phyloP scores from a whole-genome alignment of 352 stramenopile species.

The Phytophthora pinifolia region DNA sequence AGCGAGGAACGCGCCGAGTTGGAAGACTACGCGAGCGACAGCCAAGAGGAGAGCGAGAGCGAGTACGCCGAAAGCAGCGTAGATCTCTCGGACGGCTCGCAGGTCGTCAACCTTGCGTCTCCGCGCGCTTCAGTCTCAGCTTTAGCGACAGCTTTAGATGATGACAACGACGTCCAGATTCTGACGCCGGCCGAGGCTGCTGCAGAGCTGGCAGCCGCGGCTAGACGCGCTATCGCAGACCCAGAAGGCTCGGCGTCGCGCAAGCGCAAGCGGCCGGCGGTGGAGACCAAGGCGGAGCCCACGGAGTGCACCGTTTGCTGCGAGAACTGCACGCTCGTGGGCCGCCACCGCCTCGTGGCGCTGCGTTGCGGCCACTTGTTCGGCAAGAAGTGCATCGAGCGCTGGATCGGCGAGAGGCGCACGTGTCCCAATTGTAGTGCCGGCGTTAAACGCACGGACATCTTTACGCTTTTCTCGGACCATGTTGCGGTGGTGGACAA shows the following conservation, averaged over 20 bases:
- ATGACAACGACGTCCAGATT: slow-evolving; percentile 41
- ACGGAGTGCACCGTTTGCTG: slow-evolving; percentile 81
- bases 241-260: slow-evolving; percentile 4
- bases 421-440: slow-evolving; percentile 74
- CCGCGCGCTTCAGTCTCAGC: slow-evolving; percentile 3
- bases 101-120: slow-evolving; percentile 17
- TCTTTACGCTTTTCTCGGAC: slow-evolving; percentile 65
- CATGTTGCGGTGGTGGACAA: slow-evolving; percentile 80
- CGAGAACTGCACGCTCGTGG: slow-evolving; percentile 58
- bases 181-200: slow-evolving; percentile 26
- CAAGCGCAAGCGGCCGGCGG: slow-evolving; percentile 31
- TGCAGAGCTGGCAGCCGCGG: slow-evolving; percentile 19
- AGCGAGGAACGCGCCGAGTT: background rate
- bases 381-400: slow-evolving; percentile 73
- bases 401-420: slow-evolving; percentile 59
- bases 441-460: slow-evolving; percentile 46
- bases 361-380: slow-evolving; percentile 81
- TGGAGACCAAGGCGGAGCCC: slow-evolving; percentile 43
- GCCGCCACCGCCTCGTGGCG: slow-evolving; percentile 66
- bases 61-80: background rate
- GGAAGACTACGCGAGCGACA: background rate
- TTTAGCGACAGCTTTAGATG: slow-evolving; percentile 15
- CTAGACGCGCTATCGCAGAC: slow-evolving; percentile 3
- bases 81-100: background rate
- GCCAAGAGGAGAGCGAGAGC: background rate